phyloP scores from a whole-genome alignment of 192 early-diverging fungal species.

The Rhizophagus prolifer region DNA sequence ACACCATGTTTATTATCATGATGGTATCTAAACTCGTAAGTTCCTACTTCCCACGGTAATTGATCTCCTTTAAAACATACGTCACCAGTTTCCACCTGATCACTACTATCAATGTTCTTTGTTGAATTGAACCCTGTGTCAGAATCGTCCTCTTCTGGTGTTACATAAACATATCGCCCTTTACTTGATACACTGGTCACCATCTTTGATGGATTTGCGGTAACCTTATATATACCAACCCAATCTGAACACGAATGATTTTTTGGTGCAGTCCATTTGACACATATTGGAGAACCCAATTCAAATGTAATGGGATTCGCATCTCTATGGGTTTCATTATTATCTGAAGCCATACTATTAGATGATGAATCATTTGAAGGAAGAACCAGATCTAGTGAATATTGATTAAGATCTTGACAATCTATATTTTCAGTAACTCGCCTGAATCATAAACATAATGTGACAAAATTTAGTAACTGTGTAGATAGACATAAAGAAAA shows the following conservation, averaged over 20 bases:
- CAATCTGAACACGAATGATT: conserved; percentile 80
- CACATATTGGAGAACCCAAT: conserved; percentile 75
- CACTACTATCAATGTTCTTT: conserved; percentile 45
- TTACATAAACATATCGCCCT: conserved; percentile 67
- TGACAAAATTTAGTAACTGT: neutral
- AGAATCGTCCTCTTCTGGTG: conserved; percentile 50
- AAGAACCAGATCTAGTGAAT: conserved; percentile 30
- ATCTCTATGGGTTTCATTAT: neutral
- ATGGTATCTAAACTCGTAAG: conserved; percentile 91
- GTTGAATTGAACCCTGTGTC: conserved; percentile 55
- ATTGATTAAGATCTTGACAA: conserved; percentile 37
- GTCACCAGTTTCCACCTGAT: conserved; percentile 34
- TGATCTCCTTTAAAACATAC: conserved; percentile 59
- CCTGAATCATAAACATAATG: neutral
- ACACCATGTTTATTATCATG: conserved; percentile 85
- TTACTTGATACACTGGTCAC: conserved; percentile 78
- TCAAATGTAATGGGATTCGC: conserved; percentile 42
- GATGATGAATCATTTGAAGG: neutral
- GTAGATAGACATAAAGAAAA: neutral
- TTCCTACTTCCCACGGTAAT: conserved; percentile 84
- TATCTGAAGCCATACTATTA: neutral
- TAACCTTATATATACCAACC: conserved; percentile 88
- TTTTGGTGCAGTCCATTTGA: conserved; percentile 75
- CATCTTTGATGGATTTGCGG: conserved; percentile 68
- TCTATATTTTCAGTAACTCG: conserved; percentile 40